phyloP scores from a whole-genome alignment of 1,139 yeast species.

The Kurtzmaniella natalensis region DNA sequence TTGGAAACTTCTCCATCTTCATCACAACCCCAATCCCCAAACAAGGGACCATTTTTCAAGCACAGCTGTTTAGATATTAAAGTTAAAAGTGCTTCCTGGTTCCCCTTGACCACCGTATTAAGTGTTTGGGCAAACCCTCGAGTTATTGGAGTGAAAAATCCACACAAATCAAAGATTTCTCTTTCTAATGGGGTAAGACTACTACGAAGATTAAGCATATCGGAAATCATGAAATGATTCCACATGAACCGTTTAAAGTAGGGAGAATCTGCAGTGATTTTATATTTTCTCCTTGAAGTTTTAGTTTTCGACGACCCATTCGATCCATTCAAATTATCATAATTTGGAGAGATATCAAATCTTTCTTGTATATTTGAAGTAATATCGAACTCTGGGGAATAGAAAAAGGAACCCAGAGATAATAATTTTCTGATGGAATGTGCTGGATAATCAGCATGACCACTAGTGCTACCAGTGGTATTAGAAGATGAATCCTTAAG shows the following conservation, averaged over 20 bases:
- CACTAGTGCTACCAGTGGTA: constrained; percentile 31
- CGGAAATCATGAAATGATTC: constrained; percentile 58
- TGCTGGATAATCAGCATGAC: constrained; percentile 49
- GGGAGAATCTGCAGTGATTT: constrained; percentile 29
- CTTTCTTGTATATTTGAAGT: constrained; percentile 61
- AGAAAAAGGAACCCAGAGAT: constrained; percentile 62
- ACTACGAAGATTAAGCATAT: constrained; percentile 55
- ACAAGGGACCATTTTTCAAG: constrained; percentile 53
- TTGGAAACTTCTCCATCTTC: constrained; percentile 69
- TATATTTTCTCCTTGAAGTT: not conserved
- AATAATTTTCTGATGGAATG: constrained; percentile 53
- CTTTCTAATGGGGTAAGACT: constrained; percentile 50
- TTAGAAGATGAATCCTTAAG: constrained; percentile 16
- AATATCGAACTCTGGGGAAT: constrained; percentile 61
- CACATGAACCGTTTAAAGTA: constrained; percentile 60
- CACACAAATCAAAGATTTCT: constrained; percentile 48
- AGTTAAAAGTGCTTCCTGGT: constrained; percentile 48
- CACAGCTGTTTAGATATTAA: constrained; percentile 66
- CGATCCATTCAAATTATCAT: not conserved
- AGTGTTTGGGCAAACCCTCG: constrained; percentile 67
- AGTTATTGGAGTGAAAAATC: constrained; percentile 54
- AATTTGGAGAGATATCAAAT: constrained; percentile 2
- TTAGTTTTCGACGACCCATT: not conserved
- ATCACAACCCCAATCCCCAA: constrained; percentile 68
- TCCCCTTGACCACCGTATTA: constrained; percentile 35